Evolutionary conservation across 331 rosid species (phyloP).

Genomic region (Ulmus americana): DNA sequence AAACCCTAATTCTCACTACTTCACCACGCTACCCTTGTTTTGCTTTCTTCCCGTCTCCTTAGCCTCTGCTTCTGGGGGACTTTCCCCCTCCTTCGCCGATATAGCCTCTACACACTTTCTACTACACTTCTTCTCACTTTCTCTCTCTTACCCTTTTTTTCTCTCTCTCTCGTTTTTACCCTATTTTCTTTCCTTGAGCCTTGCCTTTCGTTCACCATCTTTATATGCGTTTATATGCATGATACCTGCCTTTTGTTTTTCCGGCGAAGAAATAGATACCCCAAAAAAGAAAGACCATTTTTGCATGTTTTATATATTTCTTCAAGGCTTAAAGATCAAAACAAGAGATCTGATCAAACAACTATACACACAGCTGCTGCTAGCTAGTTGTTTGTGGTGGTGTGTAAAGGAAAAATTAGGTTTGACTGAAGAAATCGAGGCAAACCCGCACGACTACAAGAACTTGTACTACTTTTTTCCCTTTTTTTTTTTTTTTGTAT

Average conservation of each 20-base stretch:
- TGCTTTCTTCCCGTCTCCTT: slow-evolving; percentile 19
- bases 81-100: slow-evolving; percentile 12
- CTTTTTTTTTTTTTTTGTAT: background rate
- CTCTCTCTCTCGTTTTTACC: slow-evolving; percentile 7
- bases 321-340: background rate
- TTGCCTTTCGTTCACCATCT: slow-evolving; percentile 23
- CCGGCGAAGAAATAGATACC: slow-evolving; percentile 22
- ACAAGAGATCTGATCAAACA: background rate
- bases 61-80: slow-evolving; percentile 22
- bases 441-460: slow-evolving; percentile 21
- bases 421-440: slow-evolving; percentile 42
- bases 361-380: too few relatives aligned
- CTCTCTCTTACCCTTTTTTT: slow-evolving; percentile 6
- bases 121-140: background rate
- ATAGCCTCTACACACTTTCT: background rate
- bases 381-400: too few relatives aligned
- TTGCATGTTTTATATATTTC: background rate
- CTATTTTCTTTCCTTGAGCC: background rate
- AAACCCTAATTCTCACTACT: background rate
- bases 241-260: slow-evolving; percentile 13
- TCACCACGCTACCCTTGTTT: background rate
- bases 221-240: slow-evolving; percentile 20
- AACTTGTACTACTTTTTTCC: background rate
- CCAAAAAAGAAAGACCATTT: background rate
- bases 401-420: slow-evolving; percentile 17